A percentile compares a stretch with the other conserved stretches of the same genome.
Conservation (phyloP, 768 basidiomycete genomes). For the Omphalotus guepiniiformis region DNA sequence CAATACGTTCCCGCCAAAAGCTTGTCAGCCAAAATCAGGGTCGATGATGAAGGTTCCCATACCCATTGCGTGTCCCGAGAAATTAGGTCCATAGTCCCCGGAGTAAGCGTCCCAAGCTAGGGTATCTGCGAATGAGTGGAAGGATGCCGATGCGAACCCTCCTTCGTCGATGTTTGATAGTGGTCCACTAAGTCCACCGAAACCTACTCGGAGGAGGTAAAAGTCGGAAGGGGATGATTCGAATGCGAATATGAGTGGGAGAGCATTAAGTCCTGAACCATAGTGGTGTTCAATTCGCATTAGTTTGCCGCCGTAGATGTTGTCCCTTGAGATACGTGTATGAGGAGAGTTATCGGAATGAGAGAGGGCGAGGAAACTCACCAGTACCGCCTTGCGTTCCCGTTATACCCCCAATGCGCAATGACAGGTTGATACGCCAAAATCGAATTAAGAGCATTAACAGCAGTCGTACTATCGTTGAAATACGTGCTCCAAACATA, state of each 20-base stretch:
- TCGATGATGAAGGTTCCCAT: slow-evolving; percentile 41
- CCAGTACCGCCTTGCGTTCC: slow-evolving; percentile 56
- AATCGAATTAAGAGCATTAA: slow-evolving; percentile 51
- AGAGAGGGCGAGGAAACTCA: slow-evolving; percentile 21
- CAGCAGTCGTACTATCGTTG: slow-evolving; percentile 45
- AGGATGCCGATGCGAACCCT: slow-evolving; percentile 56
- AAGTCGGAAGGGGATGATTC: slow-evolving; percentile 41
- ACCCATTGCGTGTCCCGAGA: slow-evolving; percentile 50
- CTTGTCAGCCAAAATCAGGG: slow-evolving; percentile 57
- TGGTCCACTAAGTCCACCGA: slow-evolving; percentile 51
- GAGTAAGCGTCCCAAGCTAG: slow-evolving; percentile 56
- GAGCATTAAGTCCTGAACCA: slow-evolving; percentile 50
- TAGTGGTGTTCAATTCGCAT: slow-evolving; percentile 54
- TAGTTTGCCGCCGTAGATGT: slow-evolving; percentile 52
- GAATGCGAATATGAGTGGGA: slow-evolving; percentile 49
- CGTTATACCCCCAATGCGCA: slow-evolving; percentile 61
- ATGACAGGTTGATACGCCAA: slow-evolving; percentile 53
- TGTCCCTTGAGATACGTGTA: slow-evolving; percentile 37
- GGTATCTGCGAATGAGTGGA: slow-evolving; percentile 56
- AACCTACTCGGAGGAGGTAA: slow-evolving; percentile 49
- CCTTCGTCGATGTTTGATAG: slow-evolving; percentile 51
- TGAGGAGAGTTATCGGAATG: not conserved
- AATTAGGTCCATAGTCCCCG: slow-evolving; percentile 58
- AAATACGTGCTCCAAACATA: slow-evolving; percentile 53
- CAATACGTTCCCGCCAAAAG: slow-evolving; percentile 47